Evolutionary conservation across 495 filamentous ascomycete genomes (phyloP), one percentile per base, ranked within the genome.

Genomic region (Hypoxylon intermedium): DNA sequence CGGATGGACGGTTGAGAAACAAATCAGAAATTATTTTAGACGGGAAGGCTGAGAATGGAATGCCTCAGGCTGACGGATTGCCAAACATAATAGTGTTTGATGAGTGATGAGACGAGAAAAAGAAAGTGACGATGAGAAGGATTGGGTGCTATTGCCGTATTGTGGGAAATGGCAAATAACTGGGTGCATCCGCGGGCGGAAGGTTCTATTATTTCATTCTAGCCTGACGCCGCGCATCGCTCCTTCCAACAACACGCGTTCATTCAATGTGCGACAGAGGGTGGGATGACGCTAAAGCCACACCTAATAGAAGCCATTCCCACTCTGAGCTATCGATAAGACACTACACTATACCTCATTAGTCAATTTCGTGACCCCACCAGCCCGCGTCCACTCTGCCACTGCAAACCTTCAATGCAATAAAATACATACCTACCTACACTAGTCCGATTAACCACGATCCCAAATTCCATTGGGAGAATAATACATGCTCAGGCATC

Each of bases 401-500:
- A 53, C 52, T 36, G 26, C 52, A 57, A 63, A 53, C 57, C 46
- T 46, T 50, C 45, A 12, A 36, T 5, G n/a, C 4, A 5, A 4
- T 3, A 12, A 37, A 15, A 37, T 15, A 15, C 34, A 37, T 4
- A 33, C 26, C 9, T 3, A 33, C 30, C n/a, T n/a, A 37, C 13
- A 37, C 5, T n/a, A 37, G 1, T n/a, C 34, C 3, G 5, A 12
- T 5, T 15, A 4, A n/a, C 9, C 28, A 21, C 31, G 21, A 1
- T 21, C 34, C 7, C 3, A 13, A 13, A 13, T 13, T n/a, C n/a
- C n/a, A n/a, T n/a, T n/a, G n/a, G 3, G 24, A 26, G 4, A 37
- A 15, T n/a, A 15, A n/a, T 68, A 19, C 9, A 74, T 71, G 68
- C 51, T 74, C 44, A 59, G 57, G 4, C 33, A 12, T n/a, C 5